Evolutionary conservation across 139 green algal species (phyloP).

Genomic region (Auxenochlorella pyrenoidosa): DNA sequence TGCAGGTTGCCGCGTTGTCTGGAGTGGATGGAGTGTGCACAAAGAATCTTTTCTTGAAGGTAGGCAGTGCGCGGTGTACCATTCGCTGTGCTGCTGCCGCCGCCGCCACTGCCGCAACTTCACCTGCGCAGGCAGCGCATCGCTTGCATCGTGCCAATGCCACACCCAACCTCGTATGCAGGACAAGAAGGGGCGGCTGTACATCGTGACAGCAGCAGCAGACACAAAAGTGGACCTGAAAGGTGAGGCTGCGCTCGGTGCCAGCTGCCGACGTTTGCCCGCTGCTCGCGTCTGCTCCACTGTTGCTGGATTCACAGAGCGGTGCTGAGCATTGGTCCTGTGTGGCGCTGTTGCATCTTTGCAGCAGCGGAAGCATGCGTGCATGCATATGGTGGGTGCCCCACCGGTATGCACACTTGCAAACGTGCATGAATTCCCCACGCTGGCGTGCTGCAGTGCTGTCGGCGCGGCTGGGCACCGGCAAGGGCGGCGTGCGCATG

Average conservation of each 20-base stretch:
- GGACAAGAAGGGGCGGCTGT: slow-evolving; percentile 80
- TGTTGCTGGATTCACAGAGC: too few species aligned
- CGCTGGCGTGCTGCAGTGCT: slow-evolving; percentile 64
- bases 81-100: slow-evolving; percentile 8
- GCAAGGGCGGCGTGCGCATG: slow-evolving; percentile 69
- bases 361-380: too few species aligned
- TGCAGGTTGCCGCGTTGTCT: slow-evolving; percentile 26
- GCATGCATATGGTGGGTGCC: too few species aligned
- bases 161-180: slow-evolving; percentile 26
- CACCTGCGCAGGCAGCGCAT: background rate
- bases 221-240: slow-evolving; percentile 76
- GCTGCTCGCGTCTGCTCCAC: too few species aligned
- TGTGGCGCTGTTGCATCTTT: too few species aligned
- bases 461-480: slow-evolving; percentile 63
- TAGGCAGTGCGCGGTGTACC: background rate
- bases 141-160: background rate
- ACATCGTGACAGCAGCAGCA: slow-evolving; percentile 65
- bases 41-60: slow-evolving; percentile 69
- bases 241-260: slow-evolving; percentile 48
- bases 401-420: too few species aligned
- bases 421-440: too few species aligned
- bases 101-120: background rate
- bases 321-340: too few species aligned
- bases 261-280: background rate
- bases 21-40: slow-evolving; percentile 37